Conservation (phyloP, 169 alveolate genomes). For the Amoebophrya sp. region DNA sequence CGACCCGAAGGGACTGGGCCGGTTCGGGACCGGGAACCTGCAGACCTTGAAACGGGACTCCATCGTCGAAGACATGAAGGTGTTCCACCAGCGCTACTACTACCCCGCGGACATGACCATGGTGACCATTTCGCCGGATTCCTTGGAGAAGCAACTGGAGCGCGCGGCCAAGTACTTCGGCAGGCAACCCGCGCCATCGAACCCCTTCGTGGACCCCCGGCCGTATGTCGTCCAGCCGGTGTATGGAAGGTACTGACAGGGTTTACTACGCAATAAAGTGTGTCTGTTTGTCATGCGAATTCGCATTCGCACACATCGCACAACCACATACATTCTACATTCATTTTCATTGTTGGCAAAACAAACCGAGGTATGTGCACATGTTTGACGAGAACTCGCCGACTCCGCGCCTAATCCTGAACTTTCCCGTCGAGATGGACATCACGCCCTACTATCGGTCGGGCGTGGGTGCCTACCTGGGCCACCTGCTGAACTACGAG, state of each 20-base stretch:
- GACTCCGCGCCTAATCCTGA: not conserved
- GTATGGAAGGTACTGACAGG: not conserved
- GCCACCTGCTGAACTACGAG: slow-evolving; percentile 9
- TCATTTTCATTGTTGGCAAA: no score
- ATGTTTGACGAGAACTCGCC: slow-evolving; percentile 1
- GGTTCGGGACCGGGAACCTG: not conserved
- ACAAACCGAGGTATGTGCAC: not conserved
- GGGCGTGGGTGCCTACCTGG: not conserved
- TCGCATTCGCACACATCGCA: no score
- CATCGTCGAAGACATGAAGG: not conserved
- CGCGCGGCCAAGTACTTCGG: not conserved
- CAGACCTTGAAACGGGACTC: not conserved
- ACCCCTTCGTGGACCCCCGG: not conserved
- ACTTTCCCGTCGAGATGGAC: slow-evolving; percentile 2
- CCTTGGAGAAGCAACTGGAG: not conserved
- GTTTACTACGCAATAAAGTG: no score
- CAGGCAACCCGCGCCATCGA: not conserved
- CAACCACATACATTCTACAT: no score
- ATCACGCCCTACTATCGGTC: not conserved
- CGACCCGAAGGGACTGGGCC: slow-evolving; percentile 22
- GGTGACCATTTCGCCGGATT: not conserved
- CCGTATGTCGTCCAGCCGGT: not conserved
- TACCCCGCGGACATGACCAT: not conserved
- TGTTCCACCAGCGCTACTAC: not conserved
- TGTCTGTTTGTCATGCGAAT: no score